Percentiles rank a stretch among this genome's conserved stretches.
Evolutionary conservation across 2,329 filamentous ascomycete species (phyloP).

Genomic region (Nothomitra cinnamomea): DNA sequence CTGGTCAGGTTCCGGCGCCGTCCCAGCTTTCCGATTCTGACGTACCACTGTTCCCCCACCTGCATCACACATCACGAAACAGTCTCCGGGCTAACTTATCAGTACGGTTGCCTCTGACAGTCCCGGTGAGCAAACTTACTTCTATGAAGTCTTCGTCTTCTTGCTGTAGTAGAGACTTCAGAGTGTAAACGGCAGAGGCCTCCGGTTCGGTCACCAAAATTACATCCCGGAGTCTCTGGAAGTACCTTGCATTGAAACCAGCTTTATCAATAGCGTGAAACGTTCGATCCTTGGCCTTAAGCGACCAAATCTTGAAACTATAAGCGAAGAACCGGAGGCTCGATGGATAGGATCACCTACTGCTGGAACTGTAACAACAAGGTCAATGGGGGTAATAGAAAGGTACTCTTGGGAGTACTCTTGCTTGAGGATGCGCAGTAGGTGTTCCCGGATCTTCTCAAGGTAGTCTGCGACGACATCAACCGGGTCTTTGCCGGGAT

Average conservation of each 20-base stretch:
- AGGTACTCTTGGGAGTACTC: background rate
- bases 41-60: background rate
- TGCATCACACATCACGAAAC: conserved; percentile 1
- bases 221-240: background rate
- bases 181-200: background rate
- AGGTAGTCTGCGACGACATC: background rate
- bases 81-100: background rate
- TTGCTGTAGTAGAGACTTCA: background rate
- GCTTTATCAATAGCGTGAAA: background rate
- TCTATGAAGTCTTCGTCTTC: background rate
- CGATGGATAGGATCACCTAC: background rate
- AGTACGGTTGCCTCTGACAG: background rate
- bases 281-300: background rate
- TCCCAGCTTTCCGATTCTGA: background rate
- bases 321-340: background rate
- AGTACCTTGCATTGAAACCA: background rate
- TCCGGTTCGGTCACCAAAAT: background rate
- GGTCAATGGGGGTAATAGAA: background rate
- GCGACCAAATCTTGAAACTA: background rate
- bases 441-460: background rate
- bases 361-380: background rate
- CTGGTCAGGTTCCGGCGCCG: background rate
- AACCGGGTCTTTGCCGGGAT: background rate
- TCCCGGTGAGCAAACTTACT: background rate
- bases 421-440: background rate